Base-by-base conservation (phyloP, 225 moss, liverwort and hornwort species). In the Bryum argenteum region DNA sequence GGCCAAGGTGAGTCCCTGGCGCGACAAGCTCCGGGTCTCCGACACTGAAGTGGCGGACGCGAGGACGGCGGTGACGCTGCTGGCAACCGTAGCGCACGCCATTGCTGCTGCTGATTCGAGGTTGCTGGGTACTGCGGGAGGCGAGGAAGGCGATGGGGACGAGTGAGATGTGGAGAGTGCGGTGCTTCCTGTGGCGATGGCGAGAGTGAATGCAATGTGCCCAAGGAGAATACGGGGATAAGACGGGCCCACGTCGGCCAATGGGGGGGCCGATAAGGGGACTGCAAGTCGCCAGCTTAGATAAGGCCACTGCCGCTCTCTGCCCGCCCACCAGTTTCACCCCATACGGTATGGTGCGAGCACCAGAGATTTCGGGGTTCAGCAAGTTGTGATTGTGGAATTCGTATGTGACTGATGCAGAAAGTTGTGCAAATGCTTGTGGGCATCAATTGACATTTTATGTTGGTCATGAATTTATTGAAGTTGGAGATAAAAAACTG, bases 231-330 rank as follows among this genome's bases (percentile, higher is more conserved):
- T 8, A 18, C 45, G 12, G 41, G 66, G 82, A 82, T 78, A 82
- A 82, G 82, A 78, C 82, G 74, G 74, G 74, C 78, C 78, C 70
- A 75, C 56, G 58, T 16, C n/a, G 74, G 0, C 82, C 82, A 82
- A 82, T 82, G 66, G 70, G 42, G 8, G 43, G 42, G 10, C 19
- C 59, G 81, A 81, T 81, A 71, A 63, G 75, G 71, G 16, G 57
- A 6, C 47, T 48, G 16, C 38, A 19, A 58, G 64, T 45, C 45
- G 15, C 44, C 23, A 9, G 26, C 63, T 16, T 45, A 58, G 73
- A 80, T 80, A 79, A 79, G 79, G 45, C 28, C 28, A 2, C 28
- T 5, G 28, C 28, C 28, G 28, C 28, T 28, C 28, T 5, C 28
- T 2, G 28, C 28, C 5, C 28, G 5, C n/a, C n/a, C 28, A 28